Evolutionary conservation across 2,329 filamentous ascomycete species (phyloP).

Genomic region (Aspergillus chevalieri): DNA sequence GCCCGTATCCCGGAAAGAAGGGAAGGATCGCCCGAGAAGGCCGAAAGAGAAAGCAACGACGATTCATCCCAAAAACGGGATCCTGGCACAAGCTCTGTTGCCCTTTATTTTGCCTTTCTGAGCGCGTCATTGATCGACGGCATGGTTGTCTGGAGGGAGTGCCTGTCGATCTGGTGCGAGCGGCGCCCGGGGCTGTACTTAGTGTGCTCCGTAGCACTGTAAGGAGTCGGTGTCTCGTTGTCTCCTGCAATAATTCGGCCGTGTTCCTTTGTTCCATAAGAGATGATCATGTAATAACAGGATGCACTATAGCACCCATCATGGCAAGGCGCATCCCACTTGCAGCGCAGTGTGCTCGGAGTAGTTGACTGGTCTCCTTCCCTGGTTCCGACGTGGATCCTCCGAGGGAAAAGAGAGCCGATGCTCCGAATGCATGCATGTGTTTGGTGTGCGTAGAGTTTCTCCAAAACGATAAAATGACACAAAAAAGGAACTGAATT

Average conservation of each 20-base stretch:
- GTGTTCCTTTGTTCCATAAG: no score
- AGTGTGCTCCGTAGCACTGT: no score
- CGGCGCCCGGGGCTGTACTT: neutral
- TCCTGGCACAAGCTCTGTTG: neutral
- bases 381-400: neutral
- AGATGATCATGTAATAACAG: no score
- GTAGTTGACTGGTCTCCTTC: no score
- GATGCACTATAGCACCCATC: no score
- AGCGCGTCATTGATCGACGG: neutral
- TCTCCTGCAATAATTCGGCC: no score
- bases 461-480: neutral
- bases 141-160: neutral
- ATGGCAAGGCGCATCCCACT: no score
- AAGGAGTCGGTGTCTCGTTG: no score
- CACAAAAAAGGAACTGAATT: neutral
- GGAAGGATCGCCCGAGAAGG: neutral
- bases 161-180: neutral
- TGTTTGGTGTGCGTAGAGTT: neutral
- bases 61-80: neutral
- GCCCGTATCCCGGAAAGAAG: no score
- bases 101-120: neutral
- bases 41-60: neutral
- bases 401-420: neutral
- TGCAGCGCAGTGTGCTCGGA: no score
- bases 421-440: neutral